Conservation (phyloP, 2,329 filamentous ascomycete genomes). For the Bipolaris cookei region DNA sequence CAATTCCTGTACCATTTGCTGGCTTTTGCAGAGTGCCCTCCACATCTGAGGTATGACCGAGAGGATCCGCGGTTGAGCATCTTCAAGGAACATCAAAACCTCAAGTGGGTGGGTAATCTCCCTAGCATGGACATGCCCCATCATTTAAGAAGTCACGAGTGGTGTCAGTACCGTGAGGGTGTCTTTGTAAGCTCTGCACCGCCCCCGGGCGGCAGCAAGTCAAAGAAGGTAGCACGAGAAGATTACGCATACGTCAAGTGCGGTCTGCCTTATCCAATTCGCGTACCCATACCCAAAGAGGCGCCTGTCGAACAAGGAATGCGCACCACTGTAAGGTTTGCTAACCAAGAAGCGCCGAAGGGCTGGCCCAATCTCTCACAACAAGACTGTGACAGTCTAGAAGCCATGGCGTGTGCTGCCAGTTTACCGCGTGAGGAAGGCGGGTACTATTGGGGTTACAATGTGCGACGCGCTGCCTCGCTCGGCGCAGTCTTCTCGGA, state of each 20-base stretch:
- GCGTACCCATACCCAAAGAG: slow-evolving; percentile 58
- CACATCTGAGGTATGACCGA: slow-evolving; percentile 64
- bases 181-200: slow-evolving; percentile 60
- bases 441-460: slow-evolving; percentile 89
- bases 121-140: slow-evolving; percentile 85
- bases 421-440: slow-evolving; percentile 72
- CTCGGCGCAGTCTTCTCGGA: slow-evolving; percentile 80
- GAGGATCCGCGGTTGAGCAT: slow-evolving; percentile 64
- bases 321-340: slow-evolving; percentile 74
- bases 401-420: slow-evolving; percentile 70
- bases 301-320: slow-evolving; percentile 68
- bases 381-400: slow-evolving; percentile 34
- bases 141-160: slow-evolving; percentile 77
- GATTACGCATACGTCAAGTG: slow-evolving; percentile 56
- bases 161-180: slow-evolving; percentile 80
- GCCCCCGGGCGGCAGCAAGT: slow-evolving; percentile 53
- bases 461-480: slow-evolving; percentile 68
- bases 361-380: slow-evolving; percentile 39
- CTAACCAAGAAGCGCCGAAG: slow-evolving; percentile 50
- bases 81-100: slow-evolving; percentile 79
- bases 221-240: slow-evolving; percentile 37
- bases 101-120: slow-evolving; percentile 73
- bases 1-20: slow-evolving; percentile 82
- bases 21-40: slow-evolving; percentile 82
- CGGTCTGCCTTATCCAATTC: slow-evolving; percentile 56